phyloP scores from a whole-genome alignment of 176 grass and related monocot species.

The Oryza brachyantha region DNA sequence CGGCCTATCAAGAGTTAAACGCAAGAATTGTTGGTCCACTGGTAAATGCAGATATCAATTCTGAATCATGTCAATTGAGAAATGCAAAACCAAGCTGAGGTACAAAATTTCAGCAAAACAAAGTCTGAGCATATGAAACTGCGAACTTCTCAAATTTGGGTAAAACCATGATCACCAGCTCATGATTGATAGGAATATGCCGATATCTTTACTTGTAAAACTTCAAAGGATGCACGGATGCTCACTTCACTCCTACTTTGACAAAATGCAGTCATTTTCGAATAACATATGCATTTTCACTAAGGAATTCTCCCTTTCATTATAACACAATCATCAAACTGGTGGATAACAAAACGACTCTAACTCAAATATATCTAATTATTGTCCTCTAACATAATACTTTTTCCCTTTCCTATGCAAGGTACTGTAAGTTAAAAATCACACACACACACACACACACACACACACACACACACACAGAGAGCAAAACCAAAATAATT shows the following conservation, averaged over 20 bases:
- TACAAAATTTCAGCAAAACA: not conserved
- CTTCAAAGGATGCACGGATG: not conserved
- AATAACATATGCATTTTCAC: not conserved
- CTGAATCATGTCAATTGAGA: not conserved
- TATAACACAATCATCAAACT: not conserved
- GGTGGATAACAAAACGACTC: not conserved
- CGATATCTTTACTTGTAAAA: not conserved
- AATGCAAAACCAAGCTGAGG: not conserved
- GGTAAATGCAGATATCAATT: not conserved
- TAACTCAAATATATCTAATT: not conserved
- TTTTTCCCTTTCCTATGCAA: not conserved
- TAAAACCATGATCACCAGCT: not conserved
- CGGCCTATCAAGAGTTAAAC: not conserved
- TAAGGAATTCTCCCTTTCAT: not conserved
- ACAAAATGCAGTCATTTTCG: not conserved
- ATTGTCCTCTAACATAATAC: not conserved
- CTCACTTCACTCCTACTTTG: not conserved
- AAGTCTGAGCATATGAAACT: not conserved
- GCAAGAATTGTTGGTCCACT: not conserved
- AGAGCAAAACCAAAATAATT: not conserved
- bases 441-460: no score
- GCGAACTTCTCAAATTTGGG: not conserved
- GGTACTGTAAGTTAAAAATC: not conserved
- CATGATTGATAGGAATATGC: not conserved
- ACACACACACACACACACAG: no score